Evolutionary conservation across 1,284 basidiomycete species (phyloP), one percentile per base, ranked within the genome.

Genomic region (Wallemia mellicola): DNA sequence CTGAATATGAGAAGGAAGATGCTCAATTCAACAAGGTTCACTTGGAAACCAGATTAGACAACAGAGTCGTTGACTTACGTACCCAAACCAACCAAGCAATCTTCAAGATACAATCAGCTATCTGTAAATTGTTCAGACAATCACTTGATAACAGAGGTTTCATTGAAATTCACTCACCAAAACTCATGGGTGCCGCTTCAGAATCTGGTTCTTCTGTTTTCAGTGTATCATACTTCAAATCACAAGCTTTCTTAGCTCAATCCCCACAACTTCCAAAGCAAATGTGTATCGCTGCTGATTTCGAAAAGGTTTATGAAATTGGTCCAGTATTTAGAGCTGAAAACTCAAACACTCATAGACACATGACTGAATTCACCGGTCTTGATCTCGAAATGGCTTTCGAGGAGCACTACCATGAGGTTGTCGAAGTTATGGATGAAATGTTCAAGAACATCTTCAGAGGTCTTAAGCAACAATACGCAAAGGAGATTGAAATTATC

Each of bases 381-480:
- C 81, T 99, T 65, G 94, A 99, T 83, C 76, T 99, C 64, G 94
- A 99, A 71, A 98, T 99, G 94, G 77, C 81, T 1, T 89, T 99
- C 64, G 85, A 95, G 68, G 89, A 96, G 69, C 89, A 96, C 70
- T 98, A 98, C 68, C 91, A 98, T 72, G 94, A 92, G 70, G 86
- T 86, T 27, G 76, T 92, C 73, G 86, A 91, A 65, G 70, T 85
- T 32, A 77, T 95, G 61, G 89, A 95, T 69, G 75, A 75, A 59
- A 76, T 92, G 68, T 79, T 94, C 69, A 75, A 86, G 65, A 74
- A 75, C 66, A 84, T 95, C 67, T 95, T 95, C 77, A 74, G 74
- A 61, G 81, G 81, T 19, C 75, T 95, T 58, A 80, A 77, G 68
- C 78, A 82, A 66, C 78, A 79, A 60, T 91, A 83, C 72, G 71